A percentile compares a stretch with the other conserved stretches of the same genome.
These are phyloP conservation scores for Thuja plicata DNA, from an alignment of 83 land plant genomes.

Conservation along the genomic window DNA sequence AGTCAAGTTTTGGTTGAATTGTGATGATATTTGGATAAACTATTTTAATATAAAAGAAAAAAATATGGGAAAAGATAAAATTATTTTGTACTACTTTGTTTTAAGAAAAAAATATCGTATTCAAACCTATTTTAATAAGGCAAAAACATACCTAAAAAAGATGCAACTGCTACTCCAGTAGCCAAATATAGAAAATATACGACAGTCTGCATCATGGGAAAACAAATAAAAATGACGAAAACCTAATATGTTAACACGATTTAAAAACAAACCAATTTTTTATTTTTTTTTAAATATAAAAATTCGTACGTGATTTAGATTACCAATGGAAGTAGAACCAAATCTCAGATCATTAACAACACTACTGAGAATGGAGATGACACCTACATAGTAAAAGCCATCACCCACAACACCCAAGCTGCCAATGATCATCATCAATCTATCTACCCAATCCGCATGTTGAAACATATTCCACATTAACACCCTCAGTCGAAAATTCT, in stretches of 20 bases:
- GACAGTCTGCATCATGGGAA: neutral
- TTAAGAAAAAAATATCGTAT: too few species aligned
- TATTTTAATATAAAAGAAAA: too few species aligned
- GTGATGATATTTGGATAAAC: too few species aligned
- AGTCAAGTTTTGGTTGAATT: too few species aligned
- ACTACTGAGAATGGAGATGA: constrained; percentile 31
- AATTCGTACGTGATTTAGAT: constrained; percentile 27
- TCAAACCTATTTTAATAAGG: too few species aligned
- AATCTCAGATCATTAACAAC: constrained; percentile 39
- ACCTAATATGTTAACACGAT: neutral
- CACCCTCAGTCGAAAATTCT: neutral
- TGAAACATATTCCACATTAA: constrained; percentile 39
- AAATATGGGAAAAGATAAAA: too few species aligned
- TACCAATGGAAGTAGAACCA: constrained; percentile 7
- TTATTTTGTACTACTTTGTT: too few species aligned
- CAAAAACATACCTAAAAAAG: neutral
- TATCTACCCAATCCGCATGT: constrained; percentile 57
- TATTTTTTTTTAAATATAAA: too few species aligned
- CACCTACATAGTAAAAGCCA: constrained; percentile 45
- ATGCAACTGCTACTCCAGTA: neutral
- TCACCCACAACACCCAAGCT: constrained; percentile 70
- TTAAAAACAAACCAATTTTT: neutral
- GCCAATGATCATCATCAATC: constrained; percentile 56
- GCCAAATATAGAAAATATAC: neutral
- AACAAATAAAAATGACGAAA: too few species aligned